phyloP scores from a whole-genome alignment of 306 rosid species.

The Pachyrhizus erosus region DNA sequence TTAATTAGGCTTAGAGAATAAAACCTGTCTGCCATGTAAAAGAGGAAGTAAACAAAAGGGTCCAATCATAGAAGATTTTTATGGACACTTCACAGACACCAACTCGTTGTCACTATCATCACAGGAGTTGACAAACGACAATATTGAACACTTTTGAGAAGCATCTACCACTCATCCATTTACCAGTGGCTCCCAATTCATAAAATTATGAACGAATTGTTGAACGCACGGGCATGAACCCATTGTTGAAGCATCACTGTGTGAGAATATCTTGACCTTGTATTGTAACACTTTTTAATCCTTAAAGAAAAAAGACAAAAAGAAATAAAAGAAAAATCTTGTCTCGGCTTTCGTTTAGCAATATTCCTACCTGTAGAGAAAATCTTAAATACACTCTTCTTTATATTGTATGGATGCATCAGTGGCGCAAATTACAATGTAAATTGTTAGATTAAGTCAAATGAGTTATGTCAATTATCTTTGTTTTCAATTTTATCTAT shows the following conservation, averaged over 20 bases:
- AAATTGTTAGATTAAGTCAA: no score
- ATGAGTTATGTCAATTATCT: no score
- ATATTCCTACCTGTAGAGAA: neutral
- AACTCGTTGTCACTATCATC: slow-evolving; percentile 39
- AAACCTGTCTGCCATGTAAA: slow-evolving; percentile 36
- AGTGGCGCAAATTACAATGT: no score
- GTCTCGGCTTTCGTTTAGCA: neutral
- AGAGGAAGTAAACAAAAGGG: slow-evolving; percentile 7
- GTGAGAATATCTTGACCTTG: slow-evolving; percentile 32
- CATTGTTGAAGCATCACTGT: slow-evolving; percentile 28
- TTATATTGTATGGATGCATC: neutral
- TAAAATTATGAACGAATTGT: slow-evolving; percentile 32
- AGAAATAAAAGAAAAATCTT: neutral
- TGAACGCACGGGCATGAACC: slow-evolving; percentile 30
- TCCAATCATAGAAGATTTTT: slow-evolving; percentile 38
- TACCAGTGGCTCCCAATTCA: slow-evolving; percentile 27
- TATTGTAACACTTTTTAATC: slow-evolving; percentile 3
- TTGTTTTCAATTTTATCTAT: no score
- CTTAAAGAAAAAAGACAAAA: neutral
- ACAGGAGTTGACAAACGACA: slow-evolving; percentile 34
- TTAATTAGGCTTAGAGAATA: slow-evolving; percentile 9
- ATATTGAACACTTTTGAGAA: slow-evolving; percentile 31
- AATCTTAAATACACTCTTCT: neutral
- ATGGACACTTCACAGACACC: slow-evolving; percentile 28
- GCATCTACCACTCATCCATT: slow-evolving; percentile 27